A percentile compares a stretch with the other conserved stretches of the same genome.
phyloP scores from a whole-genome alignment of 345 rosid species.

The Limnanthes douglasii region DNA sequence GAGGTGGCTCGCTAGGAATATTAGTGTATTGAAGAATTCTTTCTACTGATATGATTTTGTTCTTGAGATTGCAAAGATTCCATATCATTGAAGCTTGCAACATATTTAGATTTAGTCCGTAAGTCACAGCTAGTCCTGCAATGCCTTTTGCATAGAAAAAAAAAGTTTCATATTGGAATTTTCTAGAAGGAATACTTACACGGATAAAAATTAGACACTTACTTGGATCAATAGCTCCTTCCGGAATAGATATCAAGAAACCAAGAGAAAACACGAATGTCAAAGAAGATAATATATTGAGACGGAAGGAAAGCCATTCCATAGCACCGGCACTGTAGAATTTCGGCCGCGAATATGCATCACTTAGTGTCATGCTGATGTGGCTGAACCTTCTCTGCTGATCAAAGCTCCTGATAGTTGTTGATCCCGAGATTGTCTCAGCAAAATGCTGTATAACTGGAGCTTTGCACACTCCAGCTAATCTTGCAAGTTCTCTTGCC shows the following conservation, averaged over 20 bases:
- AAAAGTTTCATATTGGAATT: slow-evolving; percentile 1
- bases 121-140: slow-evolving; percentile 42
- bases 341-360: slow-evolving; percentile 36
- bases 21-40: slow-evolving; percentile 43
- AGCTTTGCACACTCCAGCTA: slow-evolving; percentile 58
- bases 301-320: slow-evolving; percentile 69
- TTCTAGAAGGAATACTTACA: neutral
- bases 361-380: slow-evolving; percentile 35
- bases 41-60: slow-evolving; percentile 46
- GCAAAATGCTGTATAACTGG: slow-evolving; percentile 66
- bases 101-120: slow-evolving; percentile 34
- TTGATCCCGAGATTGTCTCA: slow-evolving; percentile 55
- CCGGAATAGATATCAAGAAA: slow-evolving; percentile 40
- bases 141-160: slow-evolving; percentile 15
- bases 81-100: slow-evolving; percentile 30
- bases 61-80: slow-evolving; percentile 32
- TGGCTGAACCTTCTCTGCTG: slow-evolving; percentile 44
- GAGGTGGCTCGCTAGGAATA: slow-evolving; percentile 52
- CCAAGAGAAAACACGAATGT: slow-evolving; percentile 44
- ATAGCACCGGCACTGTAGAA: slow-evolving; percentile 36
- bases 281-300: slow-evolving; percentile 38
- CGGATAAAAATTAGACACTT: slow-evolving; percentile 4
- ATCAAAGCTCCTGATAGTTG: slow-evolving; percentile 59
- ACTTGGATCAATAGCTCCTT: slow-evolving; percentile 51
- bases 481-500: slow-evolving; percentile 56